Percentiles rank a stretch among this genome's conserved stretches.
These are phyloP conservation scores for Lodderomyces beijingensis DNA, from an alignment of 1,139 yeast genomes.

Conservation along the genomic window DNA sequence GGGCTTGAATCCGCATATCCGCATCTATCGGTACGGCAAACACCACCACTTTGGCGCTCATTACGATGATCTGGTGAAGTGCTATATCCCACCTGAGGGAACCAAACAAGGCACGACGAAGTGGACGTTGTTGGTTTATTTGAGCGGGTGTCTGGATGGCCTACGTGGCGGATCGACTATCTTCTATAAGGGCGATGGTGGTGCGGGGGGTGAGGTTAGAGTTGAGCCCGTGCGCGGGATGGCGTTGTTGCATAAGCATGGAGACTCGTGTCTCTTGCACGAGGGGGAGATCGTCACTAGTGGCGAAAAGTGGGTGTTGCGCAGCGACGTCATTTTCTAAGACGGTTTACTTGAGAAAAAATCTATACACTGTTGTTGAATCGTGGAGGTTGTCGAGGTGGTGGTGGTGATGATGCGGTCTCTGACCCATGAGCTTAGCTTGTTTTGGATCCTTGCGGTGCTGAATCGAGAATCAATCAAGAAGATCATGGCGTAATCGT, in stretches of 20 bases:
- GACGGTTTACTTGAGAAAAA: too few species aligned
- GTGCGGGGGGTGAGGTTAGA: conserved; percentile 22
- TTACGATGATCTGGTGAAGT: conserved; percentile 55
- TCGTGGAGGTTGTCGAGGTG: background rate
- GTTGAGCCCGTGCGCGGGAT: conserved; percentile 53
- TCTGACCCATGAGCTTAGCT: conserved; percentile 77
- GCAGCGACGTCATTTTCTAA: conserved; percentile 60
- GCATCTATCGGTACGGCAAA: conserved; percentile 52
- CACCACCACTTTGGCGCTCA: conserved; percentile 65
- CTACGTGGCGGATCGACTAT: conserved; percentile 57
- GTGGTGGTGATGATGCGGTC: conserved; percentile 22
- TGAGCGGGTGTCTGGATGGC: conserved; percentile 56
- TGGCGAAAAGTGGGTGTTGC: conserved; percentile 62
- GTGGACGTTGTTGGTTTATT: conserved; percentile 59
- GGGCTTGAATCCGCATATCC: conserved; percentile 54
- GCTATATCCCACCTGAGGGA: conserved; percentile 19
- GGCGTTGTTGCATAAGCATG: conserved; percentile 64
- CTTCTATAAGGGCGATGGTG: too few species aligned
- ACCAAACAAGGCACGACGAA: conserved; percentile 36
- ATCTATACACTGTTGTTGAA: too few species aligned
- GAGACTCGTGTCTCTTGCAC: conserved; percentile 60
- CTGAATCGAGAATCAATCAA: conserved; percentile 66
- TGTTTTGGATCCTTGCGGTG: conserved; percentile 45
- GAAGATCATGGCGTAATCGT: conserved; percentile 75
- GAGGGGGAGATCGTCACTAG: conserved; percentile 51